Conservation (phyloP, 2,329 filamentous ascomycete genomes). For the Aphanocladium album region DNA sequence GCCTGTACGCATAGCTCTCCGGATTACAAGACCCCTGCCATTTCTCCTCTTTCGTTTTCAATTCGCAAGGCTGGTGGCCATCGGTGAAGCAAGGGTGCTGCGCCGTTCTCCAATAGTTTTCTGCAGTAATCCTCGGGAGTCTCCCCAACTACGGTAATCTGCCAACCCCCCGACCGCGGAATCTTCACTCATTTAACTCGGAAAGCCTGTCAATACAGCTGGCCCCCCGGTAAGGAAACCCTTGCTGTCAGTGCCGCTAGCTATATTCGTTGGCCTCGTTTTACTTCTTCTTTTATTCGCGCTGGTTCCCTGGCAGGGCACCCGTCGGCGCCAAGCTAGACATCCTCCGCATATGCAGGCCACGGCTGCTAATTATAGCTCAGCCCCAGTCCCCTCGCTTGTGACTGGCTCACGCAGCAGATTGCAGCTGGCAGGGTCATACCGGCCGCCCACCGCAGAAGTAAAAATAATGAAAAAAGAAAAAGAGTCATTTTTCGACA, state of each 20-base stretch:
- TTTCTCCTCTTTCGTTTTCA: not conserved
- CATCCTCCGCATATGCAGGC: not conserved
- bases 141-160: not conserved
- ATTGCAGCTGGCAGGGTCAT: not conserved
- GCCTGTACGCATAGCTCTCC: not conserved
- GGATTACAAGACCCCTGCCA: not conserved
- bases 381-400: not conserved
- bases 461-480: not conserved
- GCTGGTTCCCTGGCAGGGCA: not conserved
- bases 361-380: conserved; percentile 1
- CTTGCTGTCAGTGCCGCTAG: no score
- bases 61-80: no score
- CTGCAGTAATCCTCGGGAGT: not conserved
- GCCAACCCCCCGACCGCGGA: not conserved
- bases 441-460: not conserved
- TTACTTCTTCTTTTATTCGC: not conserved
- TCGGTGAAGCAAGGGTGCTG: not conserved
- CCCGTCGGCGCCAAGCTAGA: not conserved
- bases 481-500: no score
- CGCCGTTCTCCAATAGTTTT: not conserved
- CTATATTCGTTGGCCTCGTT: not conserved
- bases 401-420: not conserved
- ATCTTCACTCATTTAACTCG: not conserved
- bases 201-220: not conserved
- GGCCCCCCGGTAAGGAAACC: not conserved